Percentiles rank a stretch among this genome's conserved stretches.
These are phyloP conservation scores for Coprinopsis strossmayeri DNA, from an alignment of 768 basidiomycete species.

Conservation along the genomic window DNA sequence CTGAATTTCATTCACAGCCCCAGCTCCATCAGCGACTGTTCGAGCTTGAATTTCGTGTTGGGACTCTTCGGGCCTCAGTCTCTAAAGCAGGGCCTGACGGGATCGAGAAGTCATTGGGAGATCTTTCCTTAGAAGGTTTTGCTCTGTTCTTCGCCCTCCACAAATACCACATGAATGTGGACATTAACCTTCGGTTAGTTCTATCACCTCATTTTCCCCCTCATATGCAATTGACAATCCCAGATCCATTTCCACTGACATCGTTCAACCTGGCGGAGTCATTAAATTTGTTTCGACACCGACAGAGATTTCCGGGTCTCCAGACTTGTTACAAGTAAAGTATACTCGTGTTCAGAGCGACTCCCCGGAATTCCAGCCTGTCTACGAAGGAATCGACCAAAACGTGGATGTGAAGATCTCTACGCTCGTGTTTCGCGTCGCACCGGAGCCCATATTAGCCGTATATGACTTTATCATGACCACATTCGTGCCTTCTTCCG, in stretches of 20 bases:
- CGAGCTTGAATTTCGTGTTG: conserved; percentile 84
- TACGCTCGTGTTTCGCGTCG: conserved; percentile 82
- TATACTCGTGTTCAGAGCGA: conserved; percentile 77
- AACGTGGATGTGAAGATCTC: conserved; percentile 82
- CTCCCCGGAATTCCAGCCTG: conserved; percentile 78
- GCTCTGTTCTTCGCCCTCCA: conserved; percentile 65
- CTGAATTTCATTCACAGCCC: conserved; percentile 20
- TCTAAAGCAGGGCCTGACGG: conserved; percentile 60
- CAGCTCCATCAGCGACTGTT: conserved; percentile 57
- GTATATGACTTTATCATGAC: conserved; percentile 97
- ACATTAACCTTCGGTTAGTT: conserved; percentile 67
- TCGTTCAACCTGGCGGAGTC: conserved; percentile 51
- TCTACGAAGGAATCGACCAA: conserved; percentile 84
- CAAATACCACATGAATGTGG: conserved; percentile 83
- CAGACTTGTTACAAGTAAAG: conserved; percentile 70
- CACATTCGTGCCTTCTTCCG: conserved; percentile 66
- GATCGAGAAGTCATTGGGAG: conserved; percentile 68
- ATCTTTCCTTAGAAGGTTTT: conserved; percentile 76
- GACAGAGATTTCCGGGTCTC: conserved; percentile 29
- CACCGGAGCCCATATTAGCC: conserved; percentile 85
- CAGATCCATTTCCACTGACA: conserved; percentile 72
- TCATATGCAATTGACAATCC: conserved; percentile 8
- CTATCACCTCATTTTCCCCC: neutral
- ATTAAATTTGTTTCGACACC: conserved; percentile 65
- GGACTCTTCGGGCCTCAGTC: conserved; percentile 71